A percentile compares a stretch with the other conserved stretches of the same genome.
Conservation (phyloP, 148 eudicot genomes). For the Silene conica region DNA sequence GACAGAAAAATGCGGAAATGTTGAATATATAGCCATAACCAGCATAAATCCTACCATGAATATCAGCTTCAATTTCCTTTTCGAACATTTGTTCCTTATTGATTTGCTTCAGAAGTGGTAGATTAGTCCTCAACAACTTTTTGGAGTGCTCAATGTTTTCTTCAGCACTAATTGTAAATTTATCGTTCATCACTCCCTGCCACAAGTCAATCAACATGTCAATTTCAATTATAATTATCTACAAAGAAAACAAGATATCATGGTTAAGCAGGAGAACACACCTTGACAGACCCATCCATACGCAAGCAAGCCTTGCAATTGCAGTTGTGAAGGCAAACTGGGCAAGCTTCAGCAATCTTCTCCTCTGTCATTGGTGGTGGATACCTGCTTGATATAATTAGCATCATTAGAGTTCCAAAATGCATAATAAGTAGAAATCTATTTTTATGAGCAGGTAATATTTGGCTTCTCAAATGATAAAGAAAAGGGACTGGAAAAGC, state of each 20-base stretch:
- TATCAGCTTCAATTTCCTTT: slow-evolving; percentile 53
- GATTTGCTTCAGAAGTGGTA: slow-evolving; percentile 47
- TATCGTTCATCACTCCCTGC: slow-evolving; percentile 10
- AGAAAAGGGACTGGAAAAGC: too few relatives aligned
- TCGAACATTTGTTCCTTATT: slow-evolving; percentile 52
- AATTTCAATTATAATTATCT: neutral
- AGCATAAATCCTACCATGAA: slow-evolving; percentile 37
- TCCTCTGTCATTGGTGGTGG: slow-evolving; percentile 48
- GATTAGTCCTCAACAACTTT: slow-evolving; percentile 33
- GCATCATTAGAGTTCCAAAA: neutral
- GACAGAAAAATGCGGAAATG: neutral
- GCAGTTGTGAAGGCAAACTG: slow-evolving; percentile 52
- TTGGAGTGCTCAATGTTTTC: slow-evolving; percentile 30
- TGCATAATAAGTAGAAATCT: neutral
- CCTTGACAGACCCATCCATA: slow-evolving; percentile 25
- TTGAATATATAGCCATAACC: neutral
- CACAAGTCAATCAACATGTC: slow-evolving; percentile 12
- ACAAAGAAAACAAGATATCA: neutral
- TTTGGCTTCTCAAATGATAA: neutral
- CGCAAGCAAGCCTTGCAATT: slow-evolving; percentile 65
- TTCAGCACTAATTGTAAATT: slow-evolving; percentile 20
- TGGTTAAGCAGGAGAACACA: neutral
- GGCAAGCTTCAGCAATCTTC: slow-evolving; percentile 48
- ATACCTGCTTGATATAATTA: slow-evolving; percentile 36
- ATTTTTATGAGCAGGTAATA: neutral